These are phyloP conservation scores for Ceriops decandra DNA, from an alignment of 345 rosid species.

Conservation along the genomic window DNA sequence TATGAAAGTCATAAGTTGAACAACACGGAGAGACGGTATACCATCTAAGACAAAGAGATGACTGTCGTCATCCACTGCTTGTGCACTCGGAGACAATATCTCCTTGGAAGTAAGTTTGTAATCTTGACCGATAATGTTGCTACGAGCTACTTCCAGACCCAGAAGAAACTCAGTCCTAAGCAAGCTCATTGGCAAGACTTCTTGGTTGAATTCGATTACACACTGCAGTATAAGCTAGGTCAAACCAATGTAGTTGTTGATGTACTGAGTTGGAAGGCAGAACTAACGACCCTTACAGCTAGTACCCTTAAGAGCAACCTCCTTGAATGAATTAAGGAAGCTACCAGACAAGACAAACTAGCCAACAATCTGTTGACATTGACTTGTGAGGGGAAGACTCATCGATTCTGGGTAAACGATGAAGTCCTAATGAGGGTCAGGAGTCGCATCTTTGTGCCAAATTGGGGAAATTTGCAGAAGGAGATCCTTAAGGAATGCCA, in stretches of 20 bases:
- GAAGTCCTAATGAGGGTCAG: not conserved
- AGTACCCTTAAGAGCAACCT: no score
- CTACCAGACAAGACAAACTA: not conserved
- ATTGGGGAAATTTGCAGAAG: not conserved
- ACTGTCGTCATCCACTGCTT: not conserved
- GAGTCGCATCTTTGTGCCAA: fast-evolving
- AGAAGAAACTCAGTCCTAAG: not conserved
- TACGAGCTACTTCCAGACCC: not conserved
- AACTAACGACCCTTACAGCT: not conserved
- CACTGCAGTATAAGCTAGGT: not conserved
- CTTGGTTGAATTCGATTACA: not conserved
- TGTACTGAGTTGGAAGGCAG: not conserved
- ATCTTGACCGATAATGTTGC: not conserved
- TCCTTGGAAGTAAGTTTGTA: not conserved
- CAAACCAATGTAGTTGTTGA: not conserved
- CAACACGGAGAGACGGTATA: not conserved
- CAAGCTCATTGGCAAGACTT: not conserved
- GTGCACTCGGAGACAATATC: not conserved
- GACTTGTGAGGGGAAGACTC: not conserved
- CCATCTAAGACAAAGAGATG: not conserved
- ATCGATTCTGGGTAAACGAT: not conserved
- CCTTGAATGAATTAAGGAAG: not conserved
- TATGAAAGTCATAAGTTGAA: not conserved
- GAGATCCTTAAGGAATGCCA: not conserved
- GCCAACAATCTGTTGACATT: not conserved